Conservation (phyloP, 106 monocot species). For the Phalaenopsis aphrodite region DNA sequence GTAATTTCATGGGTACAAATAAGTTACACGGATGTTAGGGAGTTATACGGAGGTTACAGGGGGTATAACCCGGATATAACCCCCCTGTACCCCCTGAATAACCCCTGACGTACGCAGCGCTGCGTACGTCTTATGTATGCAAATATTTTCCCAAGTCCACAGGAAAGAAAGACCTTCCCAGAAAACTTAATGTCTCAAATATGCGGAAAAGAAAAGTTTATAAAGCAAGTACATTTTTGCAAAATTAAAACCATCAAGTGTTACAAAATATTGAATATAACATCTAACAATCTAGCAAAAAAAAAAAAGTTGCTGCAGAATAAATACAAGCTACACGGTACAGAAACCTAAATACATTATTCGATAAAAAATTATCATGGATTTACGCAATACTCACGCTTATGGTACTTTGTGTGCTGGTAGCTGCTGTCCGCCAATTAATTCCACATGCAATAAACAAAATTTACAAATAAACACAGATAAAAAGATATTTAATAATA, state of each 20-base stretch:
- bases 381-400: conserved; percentile 55
- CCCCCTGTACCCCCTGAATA: too few species aligned
- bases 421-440: conserved; percentile 47
- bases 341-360: not conserved
- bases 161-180: not conserved
- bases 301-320: not conserved
- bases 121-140: too few species aligned
- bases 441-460: conserved; percentile 16
- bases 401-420: conserved; percentile 98
- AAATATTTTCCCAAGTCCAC: too few species aligned
- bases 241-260: not conserved
- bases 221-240: not conserved
- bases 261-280: not conserved
- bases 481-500: conserved; percentile 23
- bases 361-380: not conserved
- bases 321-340: not conserved
- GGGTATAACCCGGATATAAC: too few species aligned
- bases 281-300: not conserved
- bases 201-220: not conserved
- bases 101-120: too few species aligned
- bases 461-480: conserved; percentile 3
- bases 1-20: too few species aligned
- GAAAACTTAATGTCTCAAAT: not conserved
- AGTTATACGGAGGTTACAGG: too few species aligned
- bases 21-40: too few species aligned